phyloP scores from a whole-genome alignment of 1,284 basidiomycete genomes.

The Hemileia vastatrix region DNA sequence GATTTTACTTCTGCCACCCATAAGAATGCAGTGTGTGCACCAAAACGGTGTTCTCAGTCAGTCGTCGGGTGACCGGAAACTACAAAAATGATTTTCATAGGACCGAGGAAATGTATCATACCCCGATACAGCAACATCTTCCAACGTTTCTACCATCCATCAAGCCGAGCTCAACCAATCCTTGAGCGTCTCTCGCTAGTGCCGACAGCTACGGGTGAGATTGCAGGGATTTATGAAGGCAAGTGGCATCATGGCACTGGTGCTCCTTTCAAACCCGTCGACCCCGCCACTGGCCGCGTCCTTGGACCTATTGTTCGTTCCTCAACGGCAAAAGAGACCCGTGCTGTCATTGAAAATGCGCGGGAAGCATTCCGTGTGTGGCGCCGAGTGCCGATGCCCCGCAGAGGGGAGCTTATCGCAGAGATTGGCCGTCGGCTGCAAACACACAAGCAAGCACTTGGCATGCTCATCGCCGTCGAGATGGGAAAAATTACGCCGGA shows the following conservation, averaged over 20 bases:
- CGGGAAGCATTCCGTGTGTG: conserved; percentile 63
- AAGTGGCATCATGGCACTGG: conserved; percentile 26
- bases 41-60: too few species aligned
- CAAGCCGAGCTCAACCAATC: conserved; percentile 5
- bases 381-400: conserved; percentile 70
- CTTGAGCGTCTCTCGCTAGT: conserved; percentile 15
- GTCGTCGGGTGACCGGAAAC: too few species aligned
- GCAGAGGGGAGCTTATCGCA: conserved; percentile 73
- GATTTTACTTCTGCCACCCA: too few species aligned
- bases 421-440: conserved; percentile 76
- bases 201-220: background rate
- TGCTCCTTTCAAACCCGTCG: conserved; percentile 25
- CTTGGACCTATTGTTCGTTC: conserved; percentile 40
- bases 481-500: conserved; percentile 93
- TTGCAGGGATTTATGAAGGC: conserved; percentile 34
- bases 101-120: too few species aligned
- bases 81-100: too few species aligned
- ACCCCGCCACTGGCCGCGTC: conserved; percentile 33
- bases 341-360: conserved; percentile 55
- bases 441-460: conserved; percentile 67
- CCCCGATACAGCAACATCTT: too few species aligned
- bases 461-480: conserved; percentile 58
- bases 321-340: conserved; percentile 61
- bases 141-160: too few species aligned
- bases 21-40: too few species aligned